phyloP scores from a whole-genome alignment of 2,329 filamentous ascomycete species.

The Diaporthe destruens region DNA sequence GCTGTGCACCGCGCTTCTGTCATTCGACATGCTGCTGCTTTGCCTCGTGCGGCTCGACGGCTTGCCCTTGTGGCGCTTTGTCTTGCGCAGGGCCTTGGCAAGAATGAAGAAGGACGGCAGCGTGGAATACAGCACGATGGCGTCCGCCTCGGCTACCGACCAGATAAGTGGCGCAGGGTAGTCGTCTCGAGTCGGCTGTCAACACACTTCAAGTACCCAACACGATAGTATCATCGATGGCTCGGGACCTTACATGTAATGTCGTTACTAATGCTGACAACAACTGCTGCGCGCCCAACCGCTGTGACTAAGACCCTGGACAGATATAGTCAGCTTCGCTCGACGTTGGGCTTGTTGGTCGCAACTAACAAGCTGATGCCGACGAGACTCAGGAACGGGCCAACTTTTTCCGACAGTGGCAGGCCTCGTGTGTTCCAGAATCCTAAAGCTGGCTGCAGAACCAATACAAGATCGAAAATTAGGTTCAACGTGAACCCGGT shows the following conservation, averaged over 20 bases:
- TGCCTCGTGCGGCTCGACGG: slow-evolving; percentile 2
- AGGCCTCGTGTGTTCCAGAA: slow-evolving; percentile 13
- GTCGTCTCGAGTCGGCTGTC: slow-evolving; percentile 8
- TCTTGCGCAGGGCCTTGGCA: neutral
- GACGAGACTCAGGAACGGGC: neutral
- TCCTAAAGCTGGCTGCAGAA: neutral
- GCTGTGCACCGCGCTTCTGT: neutral
- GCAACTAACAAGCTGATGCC: slow-evolving; percentile 8
- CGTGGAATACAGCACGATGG: slow-evolving; percentile 21
- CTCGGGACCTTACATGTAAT: slow-evolving; percentile 19
- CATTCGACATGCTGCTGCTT: slow-evolving; percentile 2
- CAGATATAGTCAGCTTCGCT: neutral
- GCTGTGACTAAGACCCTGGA: slow-evolving; percentile 16
- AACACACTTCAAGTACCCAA: neutral
- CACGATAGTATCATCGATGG: too few species aligned
- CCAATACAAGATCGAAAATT: slow-evolving; percentile 2
- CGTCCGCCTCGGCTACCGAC: slow-evolving; percentile 31
- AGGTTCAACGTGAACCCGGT: slow-evolving; percentile 34
- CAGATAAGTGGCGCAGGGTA: slow-evolving; percentile 14
- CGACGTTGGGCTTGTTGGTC: neutral
- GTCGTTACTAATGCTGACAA: slow-evolving; percentile 19
- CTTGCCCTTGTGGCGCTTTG: neutral
- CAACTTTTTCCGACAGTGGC: neutral
- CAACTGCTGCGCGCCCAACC: slow-evolving; percentile 11
- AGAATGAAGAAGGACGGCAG: slow-evolving; percentile 11